Evolutionary conservation across 805 yeast species (phyloP), one percentile per base, ranked within the genome.

Genomic region (Sungouiella blattae): DNA sequence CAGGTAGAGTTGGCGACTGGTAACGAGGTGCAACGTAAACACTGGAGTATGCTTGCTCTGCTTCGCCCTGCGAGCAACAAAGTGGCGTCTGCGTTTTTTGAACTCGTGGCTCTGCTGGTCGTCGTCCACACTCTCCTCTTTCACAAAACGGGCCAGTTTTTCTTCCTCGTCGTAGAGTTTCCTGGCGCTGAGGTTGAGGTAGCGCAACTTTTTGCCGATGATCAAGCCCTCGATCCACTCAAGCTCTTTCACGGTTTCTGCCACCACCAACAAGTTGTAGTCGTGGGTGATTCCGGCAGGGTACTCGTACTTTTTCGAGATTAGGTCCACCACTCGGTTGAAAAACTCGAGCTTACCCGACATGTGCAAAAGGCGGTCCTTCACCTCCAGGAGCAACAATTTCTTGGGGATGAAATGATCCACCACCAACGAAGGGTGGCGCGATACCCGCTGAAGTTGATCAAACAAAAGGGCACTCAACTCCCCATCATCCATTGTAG

Each of bases 381-480:
- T 81, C 1, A 83, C 67, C 44, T 81, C 85, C 79, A 78, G 75
- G 25, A 82, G 60, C 11, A 85, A 53, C 43, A 83, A 60, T 37
- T 80, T 81, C 45, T 78, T 77, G 6, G 93, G 88, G 55, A 83
- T 78, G 47, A 77, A 85, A 55, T 85, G 93, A 45, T 83, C 85
- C 20, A 84, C 89, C 28, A 85, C 54, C 26, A 85, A 58, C 27
- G 82, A 77, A 2, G 91, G 87, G 56, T 85, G 89, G 47, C 73
- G 78, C 3, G 73, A 63, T 0, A 80, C 58, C n/a, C 71, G 68
- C 24, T 64, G 50, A 4, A 80, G 52, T 45, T 73, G 78, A 5
- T 69, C 64, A n/a, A 23, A 14, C 28, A 18, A 20, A 20, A 21
- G 29, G 12, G 28, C 30, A 3, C 28, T 22, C 22, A 11, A 18